phyloP scores from a whole-genome alignment of 441 rosid species.

The Flueggea neowawraea region DNA sequence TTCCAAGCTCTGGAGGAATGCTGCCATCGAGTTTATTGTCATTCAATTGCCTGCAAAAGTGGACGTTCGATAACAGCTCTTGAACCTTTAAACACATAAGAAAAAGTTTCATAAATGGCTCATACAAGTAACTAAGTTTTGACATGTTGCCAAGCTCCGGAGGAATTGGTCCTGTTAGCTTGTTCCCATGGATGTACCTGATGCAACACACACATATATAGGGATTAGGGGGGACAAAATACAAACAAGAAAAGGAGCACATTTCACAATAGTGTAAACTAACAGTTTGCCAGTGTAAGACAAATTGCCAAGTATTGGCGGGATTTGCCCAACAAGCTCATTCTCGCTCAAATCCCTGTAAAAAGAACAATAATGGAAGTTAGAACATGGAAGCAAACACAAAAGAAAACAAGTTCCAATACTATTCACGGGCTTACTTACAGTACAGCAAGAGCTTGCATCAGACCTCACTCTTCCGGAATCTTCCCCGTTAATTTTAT shows the following conservation, averaged over 20 bases:
- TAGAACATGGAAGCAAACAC: background rate
- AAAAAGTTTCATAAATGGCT: background rate
- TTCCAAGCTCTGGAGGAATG: slow-evolving; percentile 99
- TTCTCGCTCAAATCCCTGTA: slow-evolving; percentile 90
- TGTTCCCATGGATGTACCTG: slow-evolving; percentile 94
- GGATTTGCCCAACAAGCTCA: slow-evolving; percentile 73
- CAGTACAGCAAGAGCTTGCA: slow-evolving; percentile 99
- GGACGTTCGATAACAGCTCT: background rate
- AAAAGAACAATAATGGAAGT: background rate
- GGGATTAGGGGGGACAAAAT: too few relatives aligned
- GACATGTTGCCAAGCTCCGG: slow-evolving; percentile 98
- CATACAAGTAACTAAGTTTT: slow-evolving; percentile 88
- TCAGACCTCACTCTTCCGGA: slow-evolving; percentile 86
- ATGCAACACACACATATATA: background rate
- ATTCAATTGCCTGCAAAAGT: slow-evolving; percentile 65
- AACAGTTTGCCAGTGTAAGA: slow-evolving; percentile 87
- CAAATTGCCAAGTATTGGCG: slow-evolving; percentile 85
- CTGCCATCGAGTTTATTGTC: slow-evolving; percentile 63
- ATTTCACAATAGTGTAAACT: slow-evolving; percentile 16
- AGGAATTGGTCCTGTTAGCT: slow-evolving; percentile 80
- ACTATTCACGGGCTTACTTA: slow-evolving; percentile 27
- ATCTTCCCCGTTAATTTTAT: slow-evolving; percentile 70
- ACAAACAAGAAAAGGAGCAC: too few relatives aligned
- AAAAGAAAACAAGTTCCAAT: background rate
- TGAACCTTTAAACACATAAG: background rate